A percentile compares a stretch with the other conserved stretches of the same genome.
phyloP scores from a whole-genome alignment of 116 monocot species.

The Cymodocea nodosa region DNA sequence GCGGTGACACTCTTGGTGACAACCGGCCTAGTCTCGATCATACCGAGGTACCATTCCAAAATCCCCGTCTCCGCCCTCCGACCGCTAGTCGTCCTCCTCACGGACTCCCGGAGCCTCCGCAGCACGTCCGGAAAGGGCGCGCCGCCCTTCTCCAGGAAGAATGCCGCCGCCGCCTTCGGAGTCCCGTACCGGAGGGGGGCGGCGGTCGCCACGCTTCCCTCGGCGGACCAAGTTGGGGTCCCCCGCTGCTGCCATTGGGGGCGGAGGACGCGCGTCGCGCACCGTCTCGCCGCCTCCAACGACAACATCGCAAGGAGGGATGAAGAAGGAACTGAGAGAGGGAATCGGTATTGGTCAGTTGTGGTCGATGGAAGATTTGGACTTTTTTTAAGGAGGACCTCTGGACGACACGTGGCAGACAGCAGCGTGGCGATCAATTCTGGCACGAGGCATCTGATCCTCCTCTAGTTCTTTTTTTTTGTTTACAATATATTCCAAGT shows the following conservation, averaged over 20 bases:
- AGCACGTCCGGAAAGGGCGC: not conserved
- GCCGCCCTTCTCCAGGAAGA: not conserved
- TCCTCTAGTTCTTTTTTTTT: too few species aligned
- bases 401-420: too few species aligned
- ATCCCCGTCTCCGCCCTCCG: constrained; percentile 16
- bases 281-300: constrained; percentile 7
- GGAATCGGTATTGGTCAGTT: too few species aligned
- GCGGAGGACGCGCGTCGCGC: not conserved
- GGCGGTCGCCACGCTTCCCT: not conserved
- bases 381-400: too few species aligned
- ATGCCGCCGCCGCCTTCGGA: not conserved
- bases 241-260: constrained; percentile 1
- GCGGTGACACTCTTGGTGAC: constrained; percentile 77
- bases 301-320: not conserved
- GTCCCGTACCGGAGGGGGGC: not conserved
- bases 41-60: constrained; percentile 62
- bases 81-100: not conserved
- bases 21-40: constrained; percentile 61
- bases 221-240: not conserved
- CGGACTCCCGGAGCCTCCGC: not conserved
- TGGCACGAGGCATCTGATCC: too few species aligned
- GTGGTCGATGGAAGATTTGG: too few species aligned
- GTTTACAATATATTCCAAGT: too few species aligned
- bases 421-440: too few species aligned
- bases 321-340: too few species aligned